Evolutionary conservation across 805 yeast species (phyloP).

Genomic region (Lachancea quebecensis): DNA sequence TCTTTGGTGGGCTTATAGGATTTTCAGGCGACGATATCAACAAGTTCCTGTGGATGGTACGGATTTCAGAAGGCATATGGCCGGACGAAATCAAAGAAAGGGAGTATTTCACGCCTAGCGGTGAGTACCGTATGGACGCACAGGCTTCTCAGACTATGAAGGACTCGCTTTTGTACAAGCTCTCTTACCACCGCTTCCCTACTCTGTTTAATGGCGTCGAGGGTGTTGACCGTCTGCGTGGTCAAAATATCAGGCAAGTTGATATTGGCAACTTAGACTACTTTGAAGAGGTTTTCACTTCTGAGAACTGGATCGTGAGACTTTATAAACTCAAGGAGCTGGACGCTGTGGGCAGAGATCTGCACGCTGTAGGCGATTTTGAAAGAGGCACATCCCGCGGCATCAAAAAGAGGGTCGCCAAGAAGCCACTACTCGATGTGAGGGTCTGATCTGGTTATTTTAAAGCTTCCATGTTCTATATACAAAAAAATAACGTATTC

Average conservation of each 20-base stretch:
- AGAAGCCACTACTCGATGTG: constrained; percentile 49
- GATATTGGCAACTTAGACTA: constrained; percentile 55
- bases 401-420: constrained; percentile 36
- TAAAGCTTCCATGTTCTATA: no score
- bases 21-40: constrained; percentile 95
- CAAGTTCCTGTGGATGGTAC: constrained; percentile 97
- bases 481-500: no score
- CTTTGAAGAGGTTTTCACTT: constrained; percentile 89
- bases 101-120: constrained; percentile 71
- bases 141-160: constrained; percentile 80
- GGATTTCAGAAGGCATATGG: constrained; percentile 99
- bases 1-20: constrained; percentile 91
- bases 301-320: constrained; percentile 95
- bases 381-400: constrained; percentile 35
- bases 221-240: constrained; percentile 81
- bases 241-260: constrained; percentile 57
- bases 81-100: constrained; percentile 94
- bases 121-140: constrained; percentile 84
- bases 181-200: constrained; percentile 82
- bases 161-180: constrained; percentile 87
- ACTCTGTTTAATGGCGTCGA: constrained; percentile 55
- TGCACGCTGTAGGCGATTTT: constrained; percentile 49
- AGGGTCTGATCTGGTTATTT: constrained; percentile 26
- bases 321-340: constrained; percentile 84
- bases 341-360: constrained; percentile 80